Base-by-base conservation (phyloP, 2,329 filamentous ascomycete genomes). In the Verticillium tricorpus region DNA sequence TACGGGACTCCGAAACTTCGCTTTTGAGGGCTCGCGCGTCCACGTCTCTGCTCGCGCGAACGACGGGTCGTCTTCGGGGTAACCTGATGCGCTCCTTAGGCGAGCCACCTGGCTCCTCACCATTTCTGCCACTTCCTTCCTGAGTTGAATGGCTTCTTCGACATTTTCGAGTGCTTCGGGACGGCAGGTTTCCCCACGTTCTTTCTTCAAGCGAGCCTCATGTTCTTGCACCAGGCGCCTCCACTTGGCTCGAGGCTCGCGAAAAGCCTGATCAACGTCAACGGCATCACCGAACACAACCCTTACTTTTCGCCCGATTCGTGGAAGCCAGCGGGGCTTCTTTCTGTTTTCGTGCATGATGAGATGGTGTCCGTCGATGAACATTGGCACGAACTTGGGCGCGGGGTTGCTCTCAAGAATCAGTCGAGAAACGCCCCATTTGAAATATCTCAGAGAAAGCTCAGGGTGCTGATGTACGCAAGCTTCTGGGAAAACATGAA, bases 401-500 rank as follows among this genome's bases (percentile, higher is more conserved):
- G 91, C 88, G 3, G 92, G 92, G 57, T 94, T 90, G 56, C 89
- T 86, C 75, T 99, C 95, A 56, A 99, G 85, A 62, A 99, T 95
- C 62, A 98, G 82, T 2, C 95, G 87, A 7, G 94, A 92, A 1
- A 98, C 83, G 1, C 95, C 95, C 95, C 95, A 99, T 79, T 97
- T 97, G 85, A 98, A 98, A 78, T 99, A 99, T 34, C 95, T 90
- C 82, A 98, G 89, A 8, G 89, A 86, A 69, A 88, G 87, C 52
- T 87, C 80, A 1, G 89, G 85, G 67, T 92, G 88, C 77, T 99
- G 95, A 75, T 98, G 93, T 56, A 97, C 92, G 74, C 91, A 92
- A 57, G 93, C 95, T 77, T 99, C 95, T 14, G 95, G 95, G 74
- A 98, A 98, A 60, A 98, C 89, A 75, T 99, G 95, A 4, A 99